Evolutionary conservation across 768 basidiomycete species (phyloP), one percentile per base, ranked within the genome.

Genomic region (Boletus rufocinnamomeus): DNA sequence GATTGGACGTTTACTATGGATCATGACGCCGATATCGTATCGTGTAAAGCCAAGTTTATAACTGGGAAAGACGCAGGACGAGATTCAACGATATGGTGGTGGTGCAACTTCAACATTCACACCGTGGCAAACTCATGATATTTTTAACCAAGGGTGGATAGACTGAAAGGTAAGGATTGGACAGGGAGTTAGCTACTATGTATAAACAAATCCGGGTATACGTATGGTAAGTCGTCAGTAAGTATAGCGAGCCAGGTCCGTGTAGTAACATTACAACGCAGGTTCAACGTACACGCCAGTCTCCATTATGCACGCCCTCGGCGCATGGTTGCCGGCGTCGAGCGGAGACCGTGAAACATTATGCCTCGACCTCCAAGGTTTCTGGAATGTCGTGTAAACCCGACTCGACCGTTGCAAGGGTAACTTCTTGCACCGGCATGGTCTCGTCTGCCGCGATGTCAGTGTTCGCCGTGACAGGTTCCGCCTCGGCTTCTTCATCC

Each of bases 191-290:
- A 37, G 41, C 57, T 65, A 62, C 37, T 62, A 61, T 34, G 58
- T 63, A 60, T 69, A 62, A 62, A 62, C 60, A 61, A 62, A 56
- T 55, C 34, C 50, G 59, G 63, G 67, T 69, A 69, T 70, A 38
- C 47, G 58, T 64, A 59, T 62, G 16, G 38, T 58, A 69, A 57
- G 50, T 69, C 17, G 52, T 63, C 40, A 41, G 50, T 44, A 58
- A 52, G 45, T 50, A 56, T 50, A 47, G 48, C 52, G 21, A 65
- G 52, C 23, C 17, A 25, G 38, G 48, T 66, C 43, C 56, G 40
- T 45, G 37, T 44, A 27, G 40, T 56, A 59, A 55, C 8, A 17
- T 50, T 63, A 57, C 50, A 58, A 46, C 45, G 38, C 37, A 63
- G 27, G 49, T 56, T 52, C 45, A 17, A 28, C 32, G 34, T 27